Evolutionary conservation across 108 stramenopile genomes (phyloP).

Genomic region (Cafeteria roenbergensis): DNA sequence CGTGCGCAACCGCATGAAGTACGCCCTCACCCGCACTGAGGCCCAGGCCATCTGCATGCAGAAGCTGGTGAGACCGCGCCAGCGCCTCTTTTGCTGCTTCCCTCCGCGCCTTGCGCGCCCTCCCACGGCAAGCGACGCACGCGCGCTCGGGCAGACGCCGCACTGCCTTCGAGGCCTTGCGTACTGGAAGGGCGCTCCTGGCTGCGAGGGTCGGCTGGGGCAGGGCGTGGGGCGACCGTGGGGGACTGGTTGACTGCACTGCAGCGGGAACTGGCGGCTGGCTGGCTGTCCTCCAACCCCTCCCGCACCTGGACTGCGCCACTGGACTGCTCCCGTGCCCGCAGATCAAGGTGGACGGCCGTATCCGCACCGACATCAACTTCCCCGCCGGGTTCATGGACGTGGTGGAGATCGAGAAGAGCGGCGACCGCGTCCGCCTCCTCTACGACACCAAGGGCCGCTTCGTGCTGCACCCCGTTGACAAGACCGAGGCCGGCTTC

Average conservation of each 20-base stretch:
- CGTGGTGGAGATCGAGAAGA: conserved; percentile 80
- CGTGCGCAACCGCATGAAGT: conserved; percentile 98
- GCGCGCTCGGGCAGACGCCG: no score
- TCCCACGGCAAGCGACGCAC: conserved; percentile 68
- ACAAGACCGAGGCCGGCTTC: conserved; percentile 75
- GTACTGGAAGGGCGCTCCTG: no score
- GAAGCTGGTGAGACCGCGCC: conserved; percentile 86
- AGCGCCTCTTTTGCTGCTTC: conserved; percentile 11
- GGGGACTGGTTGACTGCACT: no score
- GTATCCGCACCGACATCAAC: conserved; percentile 85
- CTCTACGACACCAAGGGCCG: conserved; percentile 97
- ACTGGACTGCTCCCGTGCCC: no score
- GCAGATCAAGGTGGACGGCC: conserved; percentile 35
- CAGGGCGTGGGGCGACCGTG: no score
- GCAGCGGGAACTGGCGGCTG: no score
- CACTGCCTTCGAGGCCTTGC: no score
- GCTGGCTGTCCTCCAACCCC: no score
- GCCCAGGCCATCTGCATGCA: conserved; percentile 97
- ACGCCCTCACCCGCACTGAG: conserved; percentile 93
- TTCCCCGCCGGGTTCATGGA: conserved; percentile 99
- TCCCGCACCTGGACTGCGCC: no score
- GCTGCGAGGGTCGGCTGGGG: no score
- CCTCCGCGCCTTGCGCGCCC: no score
- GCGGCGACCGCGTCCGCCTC: conserved; percentile 86
- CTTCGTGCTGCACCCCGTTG: conserved; percentile 79